A percentile compares a stretch with the other conserved stretches of the same genome.
Evolutionary conservation across 2,329 filamentous ascomycete genomes (phyloP).

Genomic region (Fusarium buxicola): DNA sequence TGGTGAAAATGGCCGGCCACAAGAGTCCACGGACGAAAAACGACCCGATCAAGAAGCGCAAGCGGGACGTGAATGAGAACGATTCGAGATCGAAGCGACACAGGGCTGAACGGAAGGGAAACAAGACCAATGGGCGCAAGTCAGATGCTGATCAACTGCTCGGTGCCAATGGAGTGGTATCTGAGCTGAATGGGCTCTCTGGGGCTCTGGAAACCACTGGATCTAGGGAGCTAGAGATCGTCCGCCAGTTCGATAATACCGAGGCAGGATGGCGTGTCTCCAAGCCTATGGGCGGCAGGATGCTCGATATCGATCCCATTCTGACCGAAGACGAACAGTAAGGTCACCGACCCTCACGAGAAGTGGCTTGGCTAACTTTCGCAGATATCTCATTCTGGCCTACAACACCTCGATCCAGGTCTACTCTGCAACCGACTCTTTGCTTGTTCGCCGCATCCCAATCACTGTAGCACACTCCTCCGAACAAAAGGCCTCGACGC

Average conservation of each 20-base stretch:
- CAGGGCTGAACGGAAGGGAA: conserved; percentile 49
- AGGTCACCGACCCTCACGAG: conserved; percentile 40
- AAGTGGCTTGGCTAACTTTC: conserved; percentile 25
- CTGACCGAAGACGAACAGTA: conserved; percentile 72
- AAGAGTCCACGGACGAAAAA: conserved; percentile 50
- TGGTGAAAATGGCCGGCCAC: conserved; percentile 51
- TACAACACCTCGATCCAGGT: conserved; percentile 82
- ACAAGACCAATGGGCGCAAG: conserved; percentile 45
- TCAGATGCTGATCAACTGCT: conserved; percentile 14
- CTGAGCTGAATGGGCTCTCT: conserved; percentile 34
- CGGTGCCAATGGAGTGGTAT: conserved; percentile 19
- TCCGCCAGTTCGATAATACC: conserved; percentile 46
- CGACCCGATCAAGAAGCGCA: conserved; percentile 59
- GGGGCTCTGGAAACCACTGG: conserved; percentile 27
- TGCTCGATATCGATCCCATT: conserved; percentile 73
- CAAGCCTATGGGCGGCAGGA: conserved; percentile 72
- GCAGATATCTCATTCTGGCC: conserved; percentile 78
- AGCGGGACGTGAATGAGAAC: conserved; percentile 58
- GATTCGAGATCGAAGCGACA: conserved; percentile 57
- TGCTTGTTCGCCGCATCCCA: conserved; percentile 79
- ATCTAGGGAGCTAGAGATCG: conserved; percentile 42
- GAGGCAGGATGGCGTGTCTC: conserved; percentile 68
- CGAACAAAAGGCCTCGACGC: conserved; percentile 37
- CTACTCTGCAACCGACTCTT: conserved; percentile 83
- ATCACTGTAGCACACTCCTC: conserved; percentile 53